Evolutionary conservation across 108 stramenopile genomes (phyloP).

Genomic region (Fragilaria crotonensis): DNA sequence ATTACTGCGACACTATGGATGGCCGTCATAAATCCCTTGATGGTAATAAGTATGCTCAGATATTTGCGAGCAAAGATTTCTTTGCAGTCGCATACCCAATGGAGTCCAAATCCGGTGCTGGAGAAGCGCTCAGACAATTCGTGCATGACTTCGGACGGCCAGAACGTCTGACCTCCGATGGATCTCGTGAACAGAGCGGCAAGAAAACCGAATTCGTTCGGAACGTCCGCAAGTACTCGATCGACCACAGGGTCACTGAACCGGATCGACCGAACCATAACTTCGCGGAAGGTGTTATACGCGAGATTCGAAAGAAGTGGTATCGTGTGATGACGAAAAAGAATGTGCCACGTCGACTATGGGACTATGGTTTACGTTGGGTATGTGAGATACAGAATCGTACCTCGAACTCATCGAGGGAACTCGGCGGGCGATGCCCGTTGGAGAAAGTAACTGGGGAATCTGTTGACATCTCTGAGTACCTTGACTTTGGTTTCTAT

Average conservation of each 20-base stretch:
- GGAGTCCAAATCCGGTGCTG: too few species aligned
- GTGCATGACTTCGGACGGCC: neutral
- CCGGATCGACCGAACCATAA: too few species aligned
- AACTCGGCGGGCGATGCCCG: neutral
- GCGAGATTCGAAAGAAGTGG: too few species aligned
- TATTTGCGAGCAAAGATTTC: conserved; percentile 3
- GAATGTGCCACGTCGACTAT: conserved; percentile 11
- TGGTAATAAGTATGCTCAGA: neutral
- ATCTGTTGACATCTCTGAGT: conserved; percentile 30
- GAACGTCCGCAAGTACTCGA: neutral
- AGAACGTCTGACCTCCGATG: neutral
- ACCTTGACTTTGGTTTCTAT: conserved; percentile 31
- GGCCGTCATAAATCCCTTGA: neutral
- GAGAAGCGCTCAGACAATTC: neutral
- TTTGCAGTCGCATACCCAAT: too few species aligned
- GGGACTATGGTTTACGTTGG: too few species aligned
- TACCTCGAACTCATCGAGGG: neutral
- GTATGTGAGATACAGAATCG: conserved; percentile 9
- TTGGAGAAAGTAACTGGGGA: conserved; percentile 18
- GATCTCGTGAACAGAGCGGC: conserved; percentile 3
- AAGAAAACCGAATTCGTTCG: too few species aligned
- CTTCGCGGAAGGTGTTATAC: too few species aligned
- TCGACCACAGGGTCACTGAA: too few species aligned
- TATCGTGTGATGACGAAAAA: neutral
- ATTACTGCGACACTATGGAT: conserved; percentile 11